These are phyloP conservation scores for Karstenula rhodostoma DNA, from an alignment of 2,329 filamentous ascomycete species.

Conservation along the genomic window DNA sequence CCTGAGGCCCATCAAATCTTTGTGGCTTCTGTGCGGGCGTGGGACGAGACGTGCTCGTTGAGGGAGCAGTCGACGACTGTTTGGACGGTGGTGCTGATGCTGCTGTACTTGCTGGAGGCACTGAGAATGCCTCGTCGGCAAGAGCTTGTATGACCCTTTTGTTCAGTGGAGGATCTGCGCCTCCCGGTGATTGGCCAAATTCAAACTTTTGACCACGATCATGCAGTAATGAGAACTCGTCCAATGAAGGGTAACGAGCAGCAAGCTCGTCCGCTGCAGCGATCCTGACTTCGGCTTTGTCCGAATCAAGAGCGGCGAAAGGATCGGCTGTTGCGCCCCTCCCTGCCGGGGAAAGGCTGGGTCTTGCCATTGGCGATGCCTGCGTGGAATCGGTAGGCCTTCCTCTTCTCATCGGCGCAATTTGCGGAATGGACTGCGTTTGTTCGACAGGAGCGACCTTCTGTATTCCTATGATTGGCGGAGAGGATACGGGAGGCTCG, in stretches of 20 bases:
- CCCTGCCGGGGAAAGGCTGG: constrained; percentile 73
- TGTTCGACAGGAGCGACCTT: constrained; percentile 78
- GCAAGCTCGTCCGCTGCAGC: constrained; percentile 80
- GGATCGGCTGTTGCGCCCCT: constrained; percentile 78
- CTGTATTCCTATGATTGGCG: constrained; percentile 77
- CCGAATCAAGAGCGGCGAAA: constrained; percentile 86
- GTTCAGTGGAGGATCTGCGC: constrained; percentile 60
- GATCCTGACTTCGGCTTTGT: constrained; percentile 56
- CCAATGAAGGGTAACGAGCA: constrained; percentile 84
- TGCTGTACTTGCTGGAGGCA: constrained; percentile 46
- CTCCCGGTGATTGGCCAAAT: constrained; percentile 63
- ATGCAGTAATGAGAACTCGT: constrained; percentile 90
- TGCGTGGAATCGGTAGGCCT: constrained; percentile 67
- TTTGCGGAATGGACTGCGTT: constrained; percentile 80
- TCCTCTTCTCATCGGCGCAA: constrained; percentile 92
- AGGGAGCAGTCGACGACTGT: constrained; percentile 39
- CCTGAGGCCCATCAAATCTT: constrained; percentile 30
- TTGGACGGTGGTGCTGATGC: constrained; percentile 40
- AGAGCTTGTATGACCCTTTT: constrained; percentile 77
- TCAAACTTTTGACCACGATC: constrained; percentile 85
- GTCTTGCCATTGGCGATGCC: constrained; percentile 57
- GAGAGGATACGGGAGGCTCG: constrained; percentile 61
- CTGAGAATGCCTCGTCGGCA: constrained; percentile 83
- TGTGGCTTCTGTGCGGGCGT: constrained; percentile 43
- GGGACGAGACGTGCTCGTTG: constrained; percentile 40